phyloP scores from a whole-genome alignment of 108 stramenopile species.

The Cyclotella sp. region DNA sequence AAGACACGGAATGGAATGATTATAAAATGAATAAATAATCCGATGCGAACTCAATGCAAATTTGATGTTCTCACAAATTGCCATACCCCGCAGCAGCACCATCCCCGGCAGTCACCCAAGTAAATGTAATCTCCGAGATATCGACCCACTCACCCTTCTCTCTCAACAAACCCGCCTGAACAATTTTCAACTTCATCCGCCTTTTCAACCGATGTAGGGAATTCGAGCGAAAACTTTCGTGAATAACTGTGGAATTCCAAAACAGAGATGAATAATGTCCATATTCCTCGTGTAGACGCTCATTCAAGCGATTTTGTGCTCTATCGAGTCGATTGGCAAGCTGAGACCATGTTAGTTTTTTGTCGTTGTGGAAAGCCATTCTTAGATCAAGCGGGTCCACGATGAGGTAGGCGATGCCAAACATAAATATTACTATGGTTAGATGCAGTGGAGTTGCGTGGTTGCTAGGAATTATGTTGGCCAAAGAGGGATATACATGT shows the following conservation, averaged over 20 bases:
- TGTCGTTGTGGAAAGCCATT: background rate
- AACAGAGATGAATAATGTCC: background rate
- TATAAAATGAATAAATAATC: background rate
- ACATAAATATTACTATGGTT: background rate
- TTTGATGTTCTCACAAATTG: conserved; percentile 11
- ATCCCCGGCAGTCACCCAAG: conserved; percentile 31
- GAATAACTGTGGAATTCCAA: background rate
- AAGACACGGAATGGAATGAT: background rate
- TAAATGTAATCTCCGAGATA: conserved; percentile 2
- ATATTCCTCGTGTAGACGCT: conserved; percentile 8
- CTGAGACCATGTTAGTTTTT: background rate
- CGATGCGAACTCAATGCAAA: background rate
- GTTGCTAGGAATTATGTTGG: too few relatives aligned
- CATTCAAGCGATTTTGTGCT: background rate
- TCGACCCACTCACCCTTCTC: background rate
- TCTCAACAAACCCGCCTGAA: conserved; percentile 11
- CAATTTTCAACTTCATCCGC: conserved; percentile 17
- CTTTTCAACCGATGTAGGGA: conserved; percentile 12
- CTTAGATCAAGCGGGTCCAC: conserved; percentile 12
- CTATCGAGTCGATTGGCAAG: background rate
- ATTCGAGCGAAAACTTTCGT: background rate
- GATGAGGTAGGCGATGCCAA: background rate
- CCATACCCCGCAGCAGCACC: conserved; percentile 30
- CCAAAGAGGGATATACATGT: too few relatives aligned
- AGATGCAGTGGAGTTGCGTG: background rate